Evolutionary conservation across 2,329 filamentous ascomycete species (phyloP).

Genomic region (Colletotrichum sojae): DNA sequence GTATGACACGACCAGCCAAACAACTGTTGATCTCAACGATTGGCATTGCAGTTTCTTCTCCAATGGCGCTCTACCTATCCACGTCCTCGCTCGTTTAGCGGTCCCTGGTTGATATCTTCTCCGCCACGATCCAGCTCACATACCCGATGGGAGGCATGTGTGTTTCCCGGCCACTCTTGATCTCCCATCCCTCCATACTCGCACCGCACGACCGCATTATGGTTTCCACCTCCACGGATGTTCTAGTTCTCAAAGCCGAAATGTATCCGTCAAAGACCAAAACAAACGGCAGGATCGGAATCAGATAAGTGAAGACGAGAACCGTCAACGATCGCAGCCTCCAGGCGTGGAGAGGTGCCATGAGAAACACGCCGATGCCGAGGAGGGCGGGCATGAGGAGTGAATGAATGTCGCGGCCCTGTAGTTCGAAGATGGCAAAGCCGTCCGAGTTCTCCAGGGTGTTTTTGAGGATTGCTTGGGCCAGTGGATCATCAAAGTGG

Average conservation of each 20-base stretch:
- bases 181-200: conserved; percentile 61
- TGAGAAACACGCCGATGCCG: conserved; percentile 64
- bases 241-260: conserved; percentile 77
- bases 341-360: conserved; percentile 68
- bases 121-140: conserved; percentile 64
- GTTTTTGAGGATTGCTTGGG: conserved; percentile 72
- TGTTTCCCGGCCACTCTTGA: conserved; percentile 61
- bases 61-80: no score
- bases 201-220: conserved; percentile 70
- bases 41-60: no score
- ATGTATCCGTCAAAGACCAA: conserved; percentile 79
- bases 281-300: conserved; percentile 78
- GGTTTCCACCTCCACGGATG: conserved; percentile 73
- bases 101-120: conserved; percentile 32
- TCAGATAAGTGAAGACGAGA: conserved; percentile 75
- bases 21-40: no score
- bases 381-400: conserved; percentile 68
- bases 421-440: conserved; percentile 82
- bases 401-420: conserved; percentile 72
- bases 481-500: conserved; percentile 78
- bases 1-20: no score
- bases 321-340: conserved; percentile 67
- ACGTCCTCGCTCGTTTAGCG: not conserved
- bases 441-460: conserved; percentile 76
- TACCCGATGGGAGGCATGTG: conserved; percentile 67